A percentile compares a stretch with the other conserved stretches of the same genome.
phyloP scores from a whole-genome alignment of 2,329 filamentous ascomycete species.

The Neurospora crassa region DNA sequence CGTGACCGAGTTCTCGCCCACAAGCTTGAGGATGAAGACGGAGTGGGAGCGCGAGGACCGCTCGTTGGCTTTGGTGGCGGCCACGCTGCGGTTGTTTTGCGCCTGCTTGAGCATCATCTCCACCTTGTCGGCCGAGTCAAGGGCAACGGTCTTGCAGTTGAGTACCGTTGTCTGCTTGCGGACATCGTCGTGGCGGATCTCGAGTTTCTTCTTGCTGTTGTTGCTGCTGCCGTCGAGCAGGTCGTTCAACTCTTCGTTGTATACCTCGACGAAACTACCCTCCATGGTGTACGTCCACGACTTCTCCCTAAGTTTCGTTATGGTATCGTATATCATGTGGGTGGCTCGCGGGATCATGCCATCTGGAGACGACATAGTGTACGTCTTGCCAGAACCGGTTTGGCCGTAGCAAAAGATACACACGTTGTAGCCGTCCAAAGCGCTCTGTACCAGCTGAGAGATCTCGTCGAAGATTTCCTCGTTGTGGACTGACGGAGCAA shows the following conservation, averaged over 20 bases:
- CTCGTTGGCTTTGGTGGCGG: conserved; percentile 96
- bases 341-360: conserved; percentile 95
- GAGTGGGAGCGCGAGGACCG: conserved; percentile 90
- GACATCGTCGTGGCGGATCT: conserved; percentile 77
- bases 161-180: conserved; percentile 75
- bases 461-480: conserved; percentile 90
- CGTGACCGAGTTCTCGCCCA: conserved; percentile 61
- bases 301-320: conserved; percentile 74
- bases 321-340: conserved; percentile 85
- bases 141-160: conserved; percentile 65
- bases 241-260: conserved; percentile 95
- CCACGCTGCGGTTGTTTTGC: conserved; percentile 78
- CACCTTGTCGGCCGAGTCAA: conserved; percentile 73
- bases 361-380: conserved; percentile 83
- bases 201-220: conserved; percentile 76
- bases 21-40: conserved; percentile 83
- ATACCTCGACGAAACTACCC: conserved; percentile 92
- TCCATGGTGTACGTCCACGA: conserved; percentile 94
- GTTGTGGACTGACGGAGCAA: conserved; percentile 68
- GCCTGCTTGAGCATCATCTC: conserved; percentile 73
- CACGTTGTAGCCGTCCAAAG: conserved; percentile 94
- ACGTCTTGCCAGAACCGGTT: conserved; percentile 93
- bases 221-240: conserved; percentile 73
- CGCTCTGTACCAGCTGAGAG: conserved; percentile 91
- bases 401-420: conserved; percentile 99